Conservation (phyloP, 1,284 basidiomycete species). For the Marasmius fiardii region DNA sequence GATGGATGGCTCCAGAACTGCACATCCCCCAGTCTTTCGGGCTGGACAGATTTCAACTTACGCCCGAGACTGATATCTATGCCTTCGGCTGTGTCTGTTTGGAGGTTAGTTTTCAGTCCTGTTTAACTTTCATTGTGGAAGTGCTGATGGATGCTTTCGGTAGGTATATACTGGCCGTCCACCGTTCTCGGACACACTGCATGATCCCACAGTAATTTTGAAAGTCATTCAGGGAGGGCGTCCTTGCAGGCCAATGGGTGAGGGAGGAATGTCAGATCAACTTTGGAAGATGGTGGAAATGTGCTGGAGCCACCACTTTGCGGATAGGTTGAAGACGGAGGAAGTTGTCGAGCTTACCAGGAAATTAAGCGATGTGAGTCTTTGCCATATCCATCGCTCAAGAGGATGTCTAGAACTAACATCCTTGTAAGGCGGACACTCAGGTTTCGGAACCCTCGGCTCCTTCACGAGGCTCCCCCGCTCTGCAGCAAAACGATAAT, state of each 20-base stretch:
- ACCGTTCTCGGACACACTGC: constrained; percentile 9
- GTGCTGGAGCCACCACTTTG: constrained; percentile 10
- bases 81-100: constrained; percentile 12
- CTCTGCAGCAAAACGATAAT: neutral
- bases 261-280: constrained; percentile 6
- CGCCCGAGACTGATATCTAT: constrained; percentile 11
- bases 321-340: constrained; percentile 4
- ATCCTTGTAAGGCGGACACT: no score
- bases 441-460: no score
- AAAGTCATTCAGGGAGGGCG: constrained; percentile 11
- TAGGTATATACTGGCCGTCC: constrained; percentile 14
- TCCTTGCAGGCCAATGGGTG: constrained; percentile 6
- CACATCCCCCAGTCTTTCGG: constrained; percentile 13
- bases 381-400: no score
- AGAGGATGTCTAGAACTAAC: no score
- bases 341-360: constrained; percentile 3
- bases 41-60: constrained; percentile 7
- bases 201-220: constrained; percentile 10
- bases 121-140: neutral
- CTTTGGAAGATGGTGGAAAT: constrained; percentile 8
- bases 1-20: constrained; percentile 26
- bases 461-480: no score
- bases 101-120: constrained; percentile 3
- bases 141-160: neutral
- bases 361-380: no score